Evolutionary conservation across 2,329 filamentous ascomycete genomes (phyloP).

Genomic region (Lachnellula suecica): DNA sequence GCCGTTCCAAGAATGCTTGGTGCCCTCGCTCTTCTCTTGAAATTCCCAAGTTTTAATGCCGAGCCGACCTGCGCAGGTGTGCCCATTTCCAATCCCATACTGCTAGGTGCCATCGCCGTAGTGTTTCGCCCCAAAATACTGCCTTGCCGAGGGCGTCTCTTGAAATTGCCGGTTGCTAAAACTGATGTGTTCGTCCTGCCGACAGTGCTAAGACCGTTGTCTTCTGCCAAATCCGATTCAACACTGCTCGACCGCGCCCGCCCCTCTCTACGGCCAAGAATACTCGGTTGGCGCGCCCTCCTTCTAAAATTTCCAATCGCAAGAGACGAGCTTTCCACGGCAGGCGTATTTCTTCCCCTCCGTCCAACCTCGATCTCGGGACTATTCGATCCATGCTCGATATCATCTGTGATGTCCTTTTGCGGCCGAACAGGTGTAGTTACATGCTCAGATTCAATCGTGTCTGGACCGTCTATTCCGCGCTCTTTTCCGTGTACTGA

Average conservation of each 20-base stretch:
- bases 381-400: conserved; percentile 28
- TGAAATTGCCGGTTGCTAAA: conserved; percentile 31
- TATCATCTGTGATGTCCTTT: conserved; percentile 11
- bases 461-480: background rate
- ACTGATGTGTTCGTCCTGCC: conserved; percentile 26
- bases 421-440: background rate
- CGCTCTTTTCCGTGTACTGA: background rate
- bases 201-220: conserved; percentile 27
- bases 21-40: conserved; percentile 56
- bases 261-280: conserved; percentile 23
- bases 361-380: conserved; percentile 30
- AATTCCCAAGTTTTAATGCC: conserved; percentile 53
- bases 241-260: conserved; percentile 32
- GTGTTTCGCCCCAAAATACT: conserved; percentile 32
- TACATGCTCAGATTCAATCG: background rate
- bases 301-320: conserved; percentile 56
- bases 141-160: conserved; percentile 34
- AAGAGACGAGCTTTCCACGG: conserved; percentile 36
- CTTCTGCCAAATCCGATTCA: conserved; percentile 30
- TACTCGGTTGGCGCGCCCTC: conserved; percentile 49
- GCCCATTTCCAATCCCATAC: conserved; percentile 25
- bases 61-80: conserved; percentile 33
- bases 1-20: conserved; percentile 57
- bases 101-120: conserved; percentile 21
- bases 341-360: conserved; percentile 24